A percentile compares a stretch with the other conserved stretches of the same genome.
phyloP scores from a whole-genome alignment of 1,284 basidiomycete genomes.

The Pyrrhoderma lamaoense region DNA sequence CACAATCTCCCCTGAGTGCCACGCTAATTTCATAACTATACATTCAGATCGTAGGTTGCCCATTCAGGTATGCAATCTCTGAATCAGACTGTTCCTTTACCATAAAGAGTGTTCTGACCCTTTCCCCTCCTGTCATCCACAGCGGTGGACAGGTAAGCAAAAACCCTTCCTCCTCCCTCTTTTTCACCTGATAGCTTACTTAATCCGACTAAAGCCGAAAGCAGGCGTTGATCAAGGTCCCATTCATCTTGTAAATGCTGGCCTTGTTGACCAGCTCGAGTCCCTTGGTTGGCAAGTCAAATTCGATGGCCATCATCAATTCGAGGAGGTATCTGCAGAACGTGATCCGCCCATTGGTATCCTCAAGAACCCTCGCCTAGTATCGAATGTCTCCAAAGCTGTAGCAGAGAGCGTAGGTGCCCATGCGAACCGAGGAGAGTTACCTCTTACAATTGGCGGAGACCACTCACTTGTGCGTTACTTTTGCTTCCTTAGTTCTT shows the following conservation, averaged over 20 bases:
- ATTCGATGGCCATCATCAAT: constrained; percentile 85
- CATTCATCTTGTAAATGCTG: constrained; percentile 79
- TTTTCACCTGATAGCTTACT: constrained; percentile 14
- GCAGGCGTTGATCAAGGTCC: constrained; percentile 89
- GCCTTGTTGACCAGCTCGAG: constrained; percentile 70
- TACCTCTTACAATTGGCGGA: constrained; percentile 93
- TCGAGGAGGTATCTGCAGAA: constrained; percentile 65
- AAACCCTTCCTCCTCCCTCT: constrained; percentile 7
- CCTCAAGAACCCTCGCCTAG: constrained; percentile 83
- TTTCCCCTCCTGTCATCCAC: constrained; percentile 6
- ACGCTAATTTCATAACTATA: constrained; percentile 10
- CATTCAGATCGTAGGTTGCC: constrained; percentile 63
- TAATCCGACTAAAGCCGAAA: constrained; percentile 43
- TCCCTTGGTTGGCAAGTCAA: constrained; percentile 84
- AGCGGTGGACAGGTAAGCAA: constrained; percentile 53
- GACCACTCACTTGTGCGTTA: constrained; percentile 83
- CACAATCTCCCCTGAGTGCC: neutral
- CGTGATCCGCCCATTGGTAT: constrained; percentile 79
- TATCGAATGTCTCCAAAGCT: constrained; percentile 76
- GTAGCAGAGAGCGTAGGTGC: constrained; percentile 72
- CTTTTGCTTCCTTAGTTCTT: neutral
- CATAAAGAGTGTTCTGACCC: neutral
- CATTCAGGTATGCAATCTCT: constrained; percentile 48
- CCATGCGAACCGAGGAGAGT: constrained; percentile 70
- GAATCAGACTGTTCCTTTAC: neutral